Evolutionary conservation across 352 stramenopile genomes (phyloP), one percentile per base, ranked within the genome.

Genomic region (Globisporangium parvum): DNA sequence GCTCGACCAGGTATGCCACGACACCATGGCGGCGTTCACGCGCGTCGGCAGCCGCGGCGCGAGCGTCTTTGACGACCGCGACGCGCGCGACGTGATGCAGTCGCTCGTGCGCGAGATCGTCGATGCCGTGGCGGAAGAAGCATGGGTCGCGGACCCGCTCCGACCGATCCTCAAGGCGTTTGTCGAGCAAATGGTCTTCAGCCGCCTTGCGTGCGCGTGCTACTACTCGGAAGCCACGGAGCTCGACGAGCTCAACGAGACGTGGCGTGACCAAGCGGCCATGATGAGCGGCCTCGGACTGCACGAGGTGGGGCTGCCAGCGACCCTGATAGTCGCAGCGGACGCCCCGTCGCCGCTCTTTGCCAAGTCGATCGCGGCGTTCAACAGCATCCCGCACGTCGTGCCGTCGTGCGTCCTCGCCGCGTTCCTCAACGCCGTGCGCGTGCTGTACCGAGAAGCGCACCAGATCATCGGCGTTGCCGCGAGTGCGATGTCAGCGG

Each of bases 161-260:
- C 59, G 65, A 0, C 52, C 55, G 0, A 59, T 72, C 4, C 65
- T 89, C 3, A 68, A 58, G 26, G 56, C 73, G 45, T 80, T 89
- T 31, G 69, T 89, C 45, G 79, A 91, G 63, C 75, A 91, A 51
- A 87, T 91, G 77, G 70, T 91, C 18, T 90, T 85, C 53, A 76
- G 63, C 23, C 80, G 83, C 14, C 66, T 93, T 26, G 80, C 71
- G 2, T 75, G 71, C 39, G 79, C 75, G 20, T 89, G 77, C 65
- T 89, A 88, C 62, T 66, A 71, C 15, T 62, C 66, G 11, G 71
- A 70, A 11, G 66, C 79, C 5, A 65, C 69, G 1, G 79, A 88
- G 35, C 63, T 93, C 15, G 75, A 88, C 45, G 74, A 88, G n/a
- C 64, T 87, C 10, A 89, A 91, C 62, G 59, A 68, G 24, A 69